Evolutionary conservation across 768 basidiomycete species (phyloP).

Genomic region (Kwoniella europaea): DNA sequence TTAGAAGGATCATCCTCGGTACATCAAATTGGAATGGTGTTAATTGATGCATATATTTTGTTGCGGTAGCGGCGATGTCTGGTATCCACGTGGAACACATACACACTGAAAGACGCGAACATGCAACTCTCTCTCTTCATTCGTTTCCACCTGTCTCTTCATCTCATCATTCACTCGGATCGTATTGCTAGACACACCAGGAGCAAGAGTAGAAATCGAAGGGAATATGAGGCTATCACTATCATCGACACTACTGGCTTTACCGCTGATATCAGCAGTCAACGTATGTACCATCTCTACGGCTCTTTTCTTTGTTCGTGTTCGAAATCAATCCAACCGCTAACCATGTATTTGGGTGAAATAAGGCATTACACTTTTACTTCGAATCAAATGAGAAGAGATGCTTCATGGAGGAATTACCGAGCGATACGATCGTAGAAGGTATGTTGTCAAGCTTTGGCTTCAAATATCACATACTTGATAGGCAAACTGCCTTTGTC

Average conservation of each 20-base stretch:
- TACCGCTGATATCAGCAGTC: constrained; percentile 29
- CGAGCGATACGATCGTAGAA: constrained; percentile 92
- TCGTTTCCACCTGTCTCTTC: no score
- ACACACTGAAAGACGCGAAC: no score
- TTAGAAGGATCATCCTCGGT: no score
- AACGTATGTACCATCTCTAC: constrained; percentile 21
- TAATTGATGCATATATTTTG: no score
- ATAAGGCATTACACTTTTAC: constrained; percentile 86
- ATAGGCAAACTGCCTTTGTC: not conserved
- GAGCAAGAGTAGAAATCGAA: not conserved
- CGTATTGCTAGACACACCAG: not conserved
- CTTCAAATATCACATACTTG: not conserved
- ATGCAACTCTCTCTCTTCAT: no score
- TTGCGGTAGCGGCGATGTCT: no score
- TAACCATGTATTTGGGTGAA: not conserved
- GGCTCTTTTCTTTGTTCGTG: not conserved
- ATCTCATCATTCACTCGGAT: no score
- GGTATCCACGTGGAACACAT: no score
- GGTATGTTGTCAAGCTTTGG: constrained; percentile 62
- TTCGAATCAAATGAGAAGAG: constrained; percentile 89
- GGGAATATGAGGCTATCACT: constrained; percentile 20
- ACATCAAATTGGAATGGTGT: no score
- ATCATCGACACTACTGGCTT: constrained; percentile 2
- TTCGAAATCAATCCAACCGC: no score
- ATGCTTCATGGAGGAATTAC: constrained; percentile 96